A percentile compares a stretch with the other conserved stretches of the same genome.
Conservation (phyloP, 371 early-diverging fungal species). For the Nematocida displodere region DNA sequence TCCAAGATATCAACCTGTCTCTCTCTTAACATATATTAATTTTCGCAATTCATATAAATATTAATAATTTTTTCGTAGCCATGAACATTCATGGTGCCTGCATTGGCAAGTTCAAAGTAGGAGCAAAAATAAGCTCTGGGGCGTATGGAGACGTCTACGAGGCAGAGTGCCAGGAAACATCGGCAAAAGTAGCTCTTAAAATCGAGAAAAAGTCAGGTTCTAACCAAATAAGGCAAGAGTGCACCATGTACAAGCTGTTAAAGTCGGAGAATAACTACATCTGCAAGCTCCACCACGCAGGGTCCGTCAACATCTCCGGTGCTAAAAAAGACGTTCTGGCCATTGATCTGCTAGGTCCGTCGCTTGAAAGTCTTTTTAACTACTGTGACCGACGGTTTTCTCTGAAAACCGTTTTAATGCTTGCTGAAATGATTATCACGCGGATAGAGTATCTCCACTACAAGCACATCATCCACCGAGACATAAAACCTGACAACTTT, state of each 20-base stretch:
- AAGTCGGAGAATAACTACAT: conserved; percentile 59
- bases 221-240: conserved; percentile 67
- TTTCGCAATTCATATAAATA: conserved; percentile 25
- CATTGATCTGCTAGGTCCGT: conserved; percentile 95
- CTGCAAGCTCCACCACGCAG: conserved; percentile 65
- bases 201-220: conserved; percentile 66
- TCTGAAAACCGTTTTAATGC: conserved; percentile 88
- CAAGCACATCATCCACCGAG: conserved; percentile 89
- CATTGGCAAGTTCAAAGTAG: conserved; percentile 86
- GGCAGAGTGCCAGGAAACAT: conserved; percentile 67
- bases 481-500: conserved; percentile 99
- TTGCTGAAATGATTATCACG: conserved; percentile 89
- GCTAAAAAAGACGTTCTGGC: conserved; percentile 68
- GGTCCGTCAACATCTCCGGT: conserved; percentile 62
- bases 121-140: conserved; percentile 91
- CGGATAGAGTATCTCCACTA: conserved; percentile 80
- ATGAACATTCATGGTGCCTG: conserved; percentile 68
- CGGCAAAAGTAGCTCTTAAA: conserved; percentile 68
- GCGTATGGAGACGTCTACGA: conserved; percentile 97
- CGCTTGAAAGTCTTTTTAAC: conserved; percentile 93
- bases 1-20: conserved; percentile 54
- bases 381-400: conserved; percentile 89
- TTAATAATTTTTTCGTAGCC: conserved; percentile 7
- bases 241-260: conserved; percentile 66
- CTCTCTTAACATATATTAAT: conserved; percentile 57